Percentiles rank a stretch among this genome's conserved stretches.
phyloP scores from a whole-genome alignment of 106 monocot genomes.

The Alisma plantagoaquatica region DNA sequence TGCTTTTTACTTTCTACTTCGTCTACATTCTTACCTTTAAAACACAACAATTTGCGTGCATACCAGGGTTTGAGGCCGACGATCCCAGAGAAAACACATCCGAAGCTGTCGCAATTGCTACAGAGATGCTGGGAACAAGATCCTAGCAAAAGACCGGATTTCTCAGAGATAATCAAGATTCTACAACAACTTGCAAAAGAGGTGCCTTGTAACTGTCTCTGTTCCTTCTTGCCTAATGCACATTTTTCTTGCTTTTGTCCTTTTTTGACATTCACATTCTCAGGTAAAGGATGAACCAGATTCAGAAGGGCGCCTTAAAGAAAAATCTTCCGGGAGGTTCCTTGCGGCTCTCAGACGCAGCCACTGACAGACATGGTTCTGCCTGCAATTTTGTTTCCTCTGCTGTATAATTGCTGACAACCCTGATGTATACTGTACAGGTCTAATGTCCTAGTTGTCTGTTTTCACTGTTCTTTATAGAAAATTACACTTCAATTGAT shows the following conservation, averaged over 20 bases:
- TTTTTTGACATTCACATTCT: not conserved
- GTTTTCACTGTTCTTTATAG: too few relatives aligned
- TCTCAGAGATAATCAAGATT: conserved; percentile 60
- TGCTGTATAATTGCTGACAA: too few relatives aligned
- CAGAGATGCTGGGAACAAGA: conserved; percentile 89
- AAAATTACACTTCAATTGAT: too few relatives aligned
- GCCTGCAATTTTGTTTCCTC: too few relatives aligned
- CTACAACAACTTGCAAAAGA: conserved; percentile 49
- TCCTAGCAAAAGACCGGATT: conserved; percentile 66
- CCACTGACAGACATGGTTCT: too few relatives aligned
- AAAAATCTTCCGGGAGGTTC: conserved; percentile 40
- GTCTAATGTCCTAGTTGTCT: too few relatives aligned
- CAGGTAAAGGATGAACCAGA: conserved; percentile 49
- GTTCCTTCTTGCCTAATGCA: not conserved
- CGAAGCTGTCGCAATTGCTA: conserved; percentile 54
- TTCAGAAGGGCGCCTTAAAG: too few relatives aligned
- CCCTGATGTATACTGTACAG: too few relatives aligned
- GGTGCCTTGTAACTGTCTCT: conserved; percentile 20
- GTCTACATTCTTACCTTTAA: too few relatives aligned
- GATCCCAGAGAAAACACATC: conserved; percentile 57
- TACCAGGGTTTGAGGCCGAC: conserved; percentile 69
- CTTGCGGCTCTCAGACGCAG: conserved; percentile 43
- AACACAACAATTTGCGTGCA: not conserved
- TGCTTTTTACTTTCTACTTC: too few relatives aligned
- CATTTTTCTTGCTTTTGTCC: not conserved